Evolutionary conservation across 78 protist species (phyloP).

Genomic region (Planoprotostelium fungivorum): DNA sequence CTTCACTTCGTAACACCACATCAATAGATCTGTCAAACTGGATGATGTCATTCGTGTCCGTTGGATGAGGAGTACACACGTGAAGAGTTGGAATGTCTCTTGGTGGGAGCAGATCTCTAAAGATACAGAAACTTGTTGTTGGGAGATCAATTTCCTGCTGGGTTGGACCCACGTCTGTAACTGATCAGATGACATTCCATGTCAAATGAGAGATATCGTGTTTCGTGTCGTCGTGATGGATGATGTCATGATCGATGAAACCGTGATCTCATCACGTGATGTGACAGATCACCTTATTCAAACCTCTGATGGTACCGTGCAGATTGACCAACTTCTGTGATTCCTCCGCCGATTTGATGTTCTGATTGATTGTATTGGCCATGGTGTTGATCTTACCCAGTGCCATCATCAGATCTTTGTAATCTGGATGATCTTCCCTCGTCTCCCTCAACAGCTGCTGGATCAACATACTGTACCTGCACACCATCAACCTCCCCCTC

Average conservation of each 20-base stretch:
- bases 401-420: not conserved
- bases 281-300: not conserved
- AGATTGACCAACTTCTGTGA: not conserved
- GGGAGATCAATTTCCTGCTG: not conserved
- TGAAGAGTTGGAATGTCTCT: not conserved
- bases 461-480: not conserved
- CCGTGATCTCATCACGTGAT: too few relatives aligned
- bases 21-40: not conserved
- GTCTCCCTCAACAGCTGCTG: not conserved
- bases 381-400: not conserved
- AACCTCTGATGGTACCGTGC: not conserved
- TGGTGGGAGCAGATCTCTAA: not conserved
- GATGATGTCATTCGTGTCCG: not conserved
- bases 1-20: not conserved
- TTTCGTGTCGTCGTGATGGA: too few relatives aligned
- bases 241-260: too few relatives aligned
- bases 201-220: not conserved
- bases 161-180: not conserved
- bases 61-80: not conserved
- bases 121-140: not conserved
- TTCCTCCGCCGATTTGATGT: not conserved
- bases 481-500: too few relatives aligned
- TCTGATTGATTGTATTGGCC: not conserved
- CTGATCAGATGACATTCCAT: not conserved
- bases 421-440: not conserved